These are phyloP conservation scores for Aspergillus heteromorphus DNA, from an alignment of 495 filamentous ascomycete genomes.

Conservation along the genomic window DNA sequence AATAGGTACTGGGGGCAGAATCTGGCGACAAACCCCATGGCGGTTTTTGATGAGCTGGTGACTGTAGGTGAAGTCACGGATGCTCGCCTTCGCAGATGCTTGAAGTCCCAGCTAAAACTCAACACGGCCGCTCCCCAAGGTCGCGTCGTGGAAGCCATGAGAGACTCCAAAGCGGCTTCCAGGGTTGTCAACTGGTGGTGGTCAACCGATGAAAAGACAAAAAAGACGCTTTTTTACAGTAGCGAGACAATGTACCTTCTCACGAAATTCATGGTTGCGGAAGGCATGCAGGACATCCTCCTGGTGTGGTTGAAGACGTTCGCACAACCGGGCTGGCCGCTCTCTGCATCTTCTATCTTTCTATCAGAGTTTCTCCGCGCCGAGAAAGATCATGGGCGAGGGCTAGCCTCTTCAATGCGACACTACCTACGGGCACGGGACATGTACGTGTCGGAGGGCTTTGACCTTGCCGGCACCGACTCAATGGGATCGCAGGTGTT, in stretches of 20 bases:
- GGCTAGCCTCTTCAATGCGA: conserved; percentile 25
- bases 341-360: no score
- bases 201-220: conserved; percentile 28
- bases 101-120: conserved; percentile 32
- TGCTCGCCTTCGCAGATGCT: conserved; percentile 17
- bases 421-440: conserved; percentile 26
- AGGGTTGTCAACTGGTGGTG: conserved; percentile 37
- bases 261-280: conserved; percentile 38
- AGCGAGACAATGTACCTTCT: conserved; percentile 11
- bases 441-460: conserved; percentile 14
- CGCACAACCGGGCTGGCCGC: no score
- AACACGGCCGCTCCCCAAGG: conserved; percentile 15
- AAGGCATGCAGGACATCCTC: conserved; percentile 29
- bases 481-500: no score
- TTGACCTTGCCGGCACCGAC: conserved; percentile 19
- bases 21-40: conserved; percentile 32
- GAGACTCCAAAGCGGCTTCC: conserved; percentile 27
- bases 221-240: conserved; percentile 25
- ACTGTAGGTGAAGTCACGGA: conserved; percentile 33
- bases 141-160: conserved; percentile 25
- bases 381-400: conserved; percentile 31
- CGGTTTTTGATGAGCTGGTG: conserved; percentile 35
- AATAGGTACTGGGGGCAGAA: no score
- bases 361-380: conserved; percentile 28
- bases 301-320: conserved; percentile 33